These are phyloP conservation scores for Tetrahymena elliotti DNA, from an alignment of 73 alveolate species.

Conservation along the genomic window DNA sequence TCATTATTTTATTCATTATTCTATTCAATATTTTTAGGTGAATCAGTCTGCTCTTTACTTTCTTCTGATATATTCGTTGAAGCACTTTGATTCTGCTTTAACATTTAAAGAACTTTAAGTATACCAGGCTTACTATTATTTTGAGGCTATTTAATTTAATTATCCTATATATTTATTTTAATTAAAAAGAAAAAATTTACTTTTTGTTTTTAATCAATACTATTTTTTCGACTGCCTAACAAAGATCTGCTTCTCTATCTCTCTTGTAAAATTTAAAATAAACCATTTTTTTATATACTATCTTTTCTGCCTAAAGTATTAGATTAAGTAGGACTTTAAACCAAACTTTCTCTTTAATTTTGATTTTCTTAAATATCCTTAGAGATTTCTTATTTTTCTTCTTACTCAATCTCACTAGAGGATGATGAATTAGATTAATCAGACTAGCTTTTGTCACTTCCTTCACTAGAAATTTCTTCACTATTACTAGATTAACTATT, in stretches of 20 bases:
- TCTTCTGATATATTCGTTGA: background rate
- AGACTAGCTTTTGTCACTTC: background rate
- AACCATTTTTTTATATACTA: background rate
- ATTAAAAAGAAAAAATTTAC: background rate
- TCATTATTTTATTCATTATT: background rate
- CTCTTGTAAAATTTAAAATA: background rate
- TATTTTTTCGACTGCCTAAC: background rate
- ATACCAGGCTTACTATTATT: background rate
- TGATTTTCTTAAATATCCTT: background rate
- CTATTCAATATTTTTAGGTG: background rate
- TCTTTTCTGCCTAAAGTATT: background rate
- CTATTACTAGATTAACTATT: background rate
- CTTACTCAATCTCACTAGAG: background rate
- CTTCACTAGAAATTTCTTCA: background rate
- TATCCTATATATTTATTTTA: too few species aligned
- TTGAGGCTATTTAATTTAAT: background rate
- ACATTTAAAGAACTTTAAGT: background rate
- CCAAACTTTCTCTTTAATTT: background rate
- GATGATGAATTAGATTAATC: background rate
- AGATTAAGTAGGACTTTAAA: background rate
- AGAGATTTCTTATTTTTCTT: background rate
- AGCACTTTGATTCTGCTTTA: background rate
- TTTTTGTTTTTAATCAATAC: background rate
- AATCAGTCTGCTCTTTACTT: background rate
- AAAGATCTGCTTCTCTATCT: background rate